phyloP scores from a whole-genome alignment of 2,329 filamentous ascomycete genomes.

The Neofusicoccum sp. region DNA sequence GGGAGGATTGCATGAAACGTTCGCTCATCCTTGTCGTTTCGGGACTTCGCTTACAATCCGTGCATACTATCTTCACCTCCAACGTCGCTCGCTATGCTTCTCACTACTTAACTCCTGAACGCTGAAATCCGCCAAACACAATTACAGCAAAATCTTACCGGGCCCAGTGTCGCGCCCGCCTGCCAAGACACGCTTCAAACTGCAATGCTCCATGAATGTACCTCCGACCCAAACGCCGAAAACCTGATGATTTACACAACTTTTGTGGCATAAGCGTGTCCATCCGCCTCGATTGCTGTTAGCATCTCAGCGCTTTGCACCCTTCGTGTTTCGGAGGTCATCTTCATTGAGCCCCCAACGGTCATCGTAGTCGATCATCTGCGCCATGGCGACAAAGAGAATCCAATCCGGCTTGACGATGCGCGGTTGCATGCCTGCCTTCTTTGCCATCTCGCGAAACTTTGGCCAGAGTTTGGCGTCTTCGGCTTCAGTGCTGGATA shows the following conservation, averaged over 20 bases:
- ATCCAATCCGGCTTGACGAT: slow-evolving; percentile 89
- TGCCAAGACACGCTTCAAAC: not conserved
- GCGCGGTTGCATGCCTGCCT: slow-evolving; percentile 74
- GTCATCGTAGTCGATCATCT: slow-evolving; percentile 55
- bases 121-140: not conserved
- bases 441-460: slow-evolving; percentile 76
- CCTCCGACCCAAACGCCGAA: too few species aligned
- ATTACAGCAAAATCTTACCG: not conserved
- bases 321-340: not conserved
- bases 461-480: slow-evolving; percentile 76
- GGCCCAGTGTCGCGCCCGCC: not conserved
- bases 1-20: not conserved
- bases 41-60: not conserved
- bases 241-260: not conserved
- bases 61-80: not conserved
- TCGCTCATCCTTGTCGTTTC: not conserved
- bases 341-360: slow-evolving; percentile 7
- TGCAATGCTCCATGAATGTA: too few species aligned
- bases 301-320: not conserved
- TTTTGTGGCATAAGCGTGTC: not conserved
- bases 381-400: slow-evolving; percentile 83
- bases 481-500: slow-evolving; percentile 64
- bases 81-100: not conserved
- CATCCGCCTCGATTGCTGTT: not conserved
- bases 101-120: not conserved